Evolutionary conservation across 2,329 filamentous ascomycete species (phyloP).

Genomic region (Kalaharituber pfeilii): DNA sequence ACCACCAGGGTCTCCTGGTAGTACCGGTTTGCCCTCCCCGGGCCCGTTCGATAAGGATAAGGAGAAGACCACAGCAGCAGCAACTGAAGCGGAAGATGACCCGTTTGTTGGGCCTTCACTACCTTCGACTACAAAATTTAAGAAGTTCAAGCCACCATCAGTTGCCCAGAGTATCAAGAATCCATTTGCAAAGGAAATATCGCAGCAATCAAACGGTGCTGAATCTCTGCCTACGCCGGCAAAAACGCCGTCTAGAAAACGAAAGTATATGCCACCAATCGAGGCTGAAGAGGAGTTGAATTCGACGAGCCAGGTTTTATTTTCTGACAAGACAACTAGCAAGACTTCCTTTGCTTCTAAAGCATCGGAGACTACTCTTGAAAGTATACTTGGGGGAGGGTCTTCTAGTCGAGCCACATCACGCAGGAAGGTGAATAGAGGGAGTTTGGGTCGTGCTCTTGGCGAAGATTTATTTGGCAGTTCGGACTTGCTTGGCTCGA

Average conservation of each 20-base stretch:
- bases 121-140: background rate
- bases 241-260: constrained; percentile 54
- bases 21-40: background rate
- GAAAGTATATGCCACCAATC: constrained; percentile 22
- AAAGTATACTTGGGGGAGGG: constrained; percentile 1
- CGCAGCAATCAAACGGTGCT: background rate
- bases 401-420: constrained; percentile 36
- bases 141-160: background rate
- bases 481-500: background rate
- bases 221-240: constrained; percentile 56
- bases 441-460: constrained; percentile 31
- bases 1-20: background rate
- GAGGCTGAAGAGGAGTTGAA: constrained; percentile 26
- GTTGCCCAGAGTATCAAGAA: background rate
- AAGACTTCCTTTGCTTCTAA: constrained; percentile 44
- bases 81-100: too few species aligned
- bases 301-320: constrained; percentile 31
- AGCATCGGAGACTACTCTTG: constrained; percentile 37
- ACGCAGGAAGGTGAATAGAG: constrained; percentile 32
- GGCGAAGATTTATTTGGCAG: constrained; percentile 36
- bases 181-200: constrained; percentile 23
- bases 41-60: background rate
- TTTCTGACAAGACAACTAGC: constrained; percentile 29
- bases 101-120: background rate
- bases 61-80: background rate